Evolutionary conservation across 192 early-diverging fungal genomes (phyloP), one percentile per base, ranked within the genome.

Genomic region (Radiomyces spectabilis): DNA sequence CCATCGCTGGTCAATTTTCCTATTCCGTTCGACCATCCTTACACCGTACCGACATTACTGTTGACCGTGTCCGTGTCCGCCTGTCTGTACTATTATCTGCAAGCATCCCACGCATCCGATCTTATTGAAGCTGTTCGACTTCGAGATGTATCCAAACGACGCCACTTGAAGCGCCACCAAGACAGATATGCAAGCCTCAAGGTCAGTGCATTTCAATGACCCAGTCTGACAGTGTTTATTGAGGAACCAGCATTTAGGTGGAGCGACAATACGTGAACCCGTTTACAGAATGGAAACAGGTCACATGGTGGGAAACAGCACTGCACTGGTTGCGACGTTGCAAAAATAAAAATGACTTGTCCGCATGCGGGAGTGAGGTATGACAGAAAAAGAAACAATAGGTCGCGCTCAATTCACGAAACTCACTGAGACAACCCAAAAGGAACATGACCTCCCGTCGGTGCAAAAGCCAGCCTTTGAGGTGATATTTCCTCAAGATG

Each of bases 231-330:
- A 33, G 27, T 61, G 22, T 40, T 25, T 53, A 31, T 22, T 31
- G n/a, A n/a, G n/a, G n/a, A n/a, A n/a, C n/a, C n/a, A n/a, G n/a
- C n/a, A n/a, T n/a, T 13, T 32, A 62, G 35, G 30, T 59, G 16
- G 53, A 63, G 21, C 70, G 76, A 4, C 59, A 72, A 9, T 82
- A 73, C 74, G 77, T 77, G 1, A 82, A 82, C 53, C 80, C 80
- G n/a, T 82, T 79, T 59, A 41, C 68, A 49, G 77, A 82, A 57
- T 82, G 77, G 77, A 43, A 70, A 34, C 62, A 75, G 29, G 42
- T 49, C 1, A 49, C 59, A 0, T 40, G 49, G 33, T 57, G 41
- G 44, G 55, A 58, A 30, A 47, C 66, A n/a, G 8, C 50, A n/a
- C 39, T 56, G 26, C 46, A 50, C 15, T 67, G 58, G 53, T 3